Base-by-base conservation (phyloP, 352 stramenopile genomes). In the Globisporangium uncinulatum region DNA sequence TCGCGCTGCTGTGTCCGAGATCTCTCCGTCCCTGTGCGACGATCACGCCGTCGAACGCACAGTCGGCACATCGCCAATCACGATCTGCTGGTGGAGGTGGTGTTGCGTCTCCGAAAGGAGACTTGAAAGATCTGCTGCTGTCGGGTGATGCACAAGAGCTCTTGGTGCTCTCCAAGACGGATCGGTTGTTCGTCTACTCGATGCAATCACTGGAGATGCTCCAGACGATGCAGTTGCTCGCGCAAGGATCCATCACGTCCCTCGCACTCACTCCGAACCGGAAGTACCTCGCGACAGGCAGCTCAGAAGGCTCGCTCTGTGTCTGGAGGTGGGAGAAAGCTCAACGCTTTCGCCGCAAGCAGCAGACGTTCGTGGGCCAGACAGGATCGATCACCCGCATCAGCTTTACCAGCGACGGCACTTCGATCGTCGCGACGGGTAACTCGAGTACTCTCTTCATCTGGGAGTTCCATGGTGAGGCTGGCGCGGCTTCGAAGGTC, bases 231-330 rank as follows among this genome's bases (percentile, higher is more conserved):
- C 71, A 70, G 3, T 49, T 91, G 20, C 61, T 87, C 1, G 78
- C 73, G 0, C 74, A 87, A 45, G 51, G 69, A 10, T 67, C 74
- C 2, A 86, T 91, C 54, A 73, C 67, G 1, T 59, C 72, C 31
- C 62, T 89, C 24, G 55, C 71, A 1, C 63, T 83, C 32, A 85
- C 71, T 52, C 62, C 65, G 24, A 87, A 89, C 34, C 54, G 72
- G 5, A 87, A 87, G 56, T 89, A 89, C 50, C 73, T 89, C 69
- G 78, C 57, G 5, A 87, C 78, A 8, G 80, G 78, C 10, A 71
- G 76, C 1, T 54, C 57, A 4, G 72, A 91, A 48, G 73, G 80
- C 10, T 87, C 76, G 17, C 39, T 91, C 39, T 62, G 80, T 0
- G 71, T 91, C 3, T 87, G 80, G 80, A 67, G 83, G 41, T 87